These are phyloP conservation scores for Macadamia tetraphylla DNA, from an alignment of 164 flowering plant genomes.

Conservation along the genomic window DNA sequence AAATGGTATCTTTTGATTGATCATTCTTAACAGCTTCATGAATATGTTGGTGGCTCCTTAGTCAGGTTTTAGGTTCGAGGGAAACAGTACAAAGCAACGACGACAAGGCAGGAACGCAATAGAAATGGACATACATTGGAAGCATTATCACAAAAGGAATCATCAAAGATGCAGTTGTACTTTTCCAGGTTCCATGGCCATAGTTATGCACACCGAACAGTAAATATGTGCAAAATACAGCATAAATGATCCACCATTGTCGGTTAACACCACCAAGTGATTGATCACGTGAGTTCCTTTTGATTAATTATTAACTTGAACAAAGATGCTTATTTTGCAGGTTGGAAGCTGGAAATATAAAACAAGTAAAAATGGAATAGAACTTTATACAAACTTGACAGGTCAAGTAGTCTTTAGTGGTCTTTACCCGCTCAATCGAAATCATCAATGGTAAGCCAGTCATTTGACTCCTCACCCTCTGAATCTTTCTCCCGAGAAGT, in stretches of 20 bases:
- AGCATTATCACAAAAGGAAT: not conserved
- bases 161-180: not conserved
- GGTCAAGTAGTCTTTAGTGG: slow-evolving; percentile 6
- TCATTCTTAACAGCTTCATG: too few species aligned
- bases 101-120: not conserved
- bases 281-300: not conserved
- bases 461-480: slow-evolving; percentile 51
- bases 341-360: not conserved
- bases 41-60: too few species aligned
- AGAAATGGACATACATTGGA: not conserved
- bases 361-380: not conserved
- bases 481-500: slow-evolving; percentile 38
- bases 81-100: not conserved
- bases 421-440: slow-evolving; percentile 28
- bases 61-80: too few species aligned
- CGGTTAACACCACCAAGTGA: not conserved
- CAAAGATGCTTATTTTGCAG: not conserved
- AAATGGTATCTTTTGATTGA: too few species aligned
- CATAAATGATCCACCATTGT: not conserved
- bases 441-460: slow-evolving; percentile 60
- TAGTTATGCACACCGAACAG: not conserved
- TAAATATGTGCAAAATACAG: slow-evolving; percentile 5
- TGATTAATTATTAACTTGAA: slow-evolving; percentile 5
- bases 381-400: slow-evolving; percentile 26
- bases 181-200: not conserved